A percentile compares a stretch with the other conserved stretches of the same genome.
Conservation (phyloP, 73 alveolate species). For the Halteria grandinella region DNA sequence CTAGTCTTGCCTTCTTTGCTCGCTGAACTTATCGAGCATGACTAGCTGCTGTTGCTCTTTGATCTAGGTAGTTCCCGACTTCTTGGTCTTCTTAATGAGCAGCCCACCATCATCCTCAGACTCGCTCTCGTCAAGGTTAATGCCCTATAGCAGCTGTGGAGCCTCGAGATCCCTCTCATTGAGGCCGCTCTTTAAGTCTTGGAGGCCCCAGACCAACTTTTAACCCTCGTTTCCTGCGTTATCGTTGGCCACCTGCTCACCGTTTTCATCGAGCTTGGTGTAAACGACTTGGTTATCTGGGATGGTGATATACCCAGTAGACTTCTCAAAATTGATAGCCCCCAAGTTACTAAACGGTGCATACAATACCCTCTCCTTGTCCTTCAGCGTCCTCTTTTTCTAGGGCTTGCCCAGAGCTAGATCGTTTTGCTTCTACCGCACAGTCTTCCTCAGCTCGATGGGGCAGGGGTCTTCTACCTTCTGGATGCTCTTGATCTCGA, state of each 20-base stretch:
- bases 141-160: constrained; percentile 31
- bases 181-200: constrained; percentile 69
- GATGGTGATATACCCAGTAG: constrained; percentile 94
- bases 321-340: constrained; percentile 91
- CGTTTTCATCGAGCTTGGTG: constrained; percentile 90
- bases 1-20: constrained; percentile 26
- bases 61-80: constrained; percentile 68
- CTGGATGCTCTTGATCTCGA: constrained; percentile 66
- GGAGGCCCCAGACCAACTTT: constrained; percentile 87
- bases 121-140: constrained; percentile 8
- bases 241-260: constrained; percentile 74
- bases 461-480: constrained; percentile 88
- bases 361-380: constrained; percentile 92
- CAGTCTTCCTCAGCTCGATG: constrained; percentile 73
- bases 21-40: constrained; percentile 22
- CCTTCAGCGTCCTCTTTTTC: constrained; percentile 92
- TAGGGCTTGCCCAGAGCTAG: constrained; percentile 20
- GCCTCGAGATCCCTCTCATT: constrained; percentile 59
- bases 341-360: constrained; percentile 97
- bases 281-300: constrained; percentile 94
- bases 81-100: constrained; percentile 43
- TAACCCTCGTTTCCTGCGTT: constrained; percentile 78
- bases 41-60: constrained; percentile 28
- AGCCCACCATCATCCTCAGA: constrained; percentile 18
- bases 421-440: constrained; percentile 40